phyloP scores from a whole-genome alignment of 2,329 filamentous ascomycete genomes.

The Botrytis deweyae region DNA sequence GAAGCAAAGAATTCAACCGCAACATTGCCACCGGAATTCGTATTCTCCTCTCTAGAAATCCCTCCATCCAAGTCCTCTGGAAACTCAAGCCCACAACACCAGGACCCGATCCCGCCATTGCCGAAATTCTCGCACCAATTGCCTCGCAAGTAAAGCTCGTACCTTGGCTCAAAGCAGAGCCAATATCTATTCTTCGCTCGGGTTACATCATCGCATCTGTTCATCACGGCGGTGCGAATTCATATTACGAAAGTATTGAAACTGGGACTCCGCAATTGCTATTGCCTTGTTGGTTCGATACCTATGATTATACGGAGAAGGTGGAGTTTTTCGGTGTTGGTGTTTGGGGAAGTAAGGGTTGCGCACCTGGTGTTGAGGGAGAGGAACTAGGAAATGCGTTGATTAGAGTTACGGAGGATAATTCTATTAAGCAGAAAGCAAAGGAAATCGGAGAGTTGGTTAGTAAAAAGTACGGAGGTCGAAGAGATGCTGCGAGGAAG shows the following conservation, averaged over 20 bases:
- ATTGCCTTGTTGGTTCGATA: conserved; percentile 49
- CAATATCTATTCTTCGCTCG: conserved; percentile 41
- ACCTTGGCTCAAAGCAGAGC: conserved; percentile 45
- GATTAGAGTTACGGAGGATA: background rate
- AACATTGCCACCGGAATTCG: conserved; percentile 44
- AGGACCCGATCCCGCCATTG: conserved; percentile 22
- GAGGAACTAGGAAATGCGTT: conserved; percentile 1
- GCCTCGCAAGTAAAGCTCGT: conserved; percentile 41
- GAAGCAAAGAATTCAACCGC: conserved; percentile 37
- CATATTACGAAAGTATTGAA: conserved; percentile 45
- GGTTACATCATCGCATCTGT: conserved; percentile 41
- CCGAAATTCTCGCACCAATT: background rate
- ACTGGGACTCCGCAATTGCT: conserved; percentile 48
- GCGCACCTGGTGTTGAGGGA: background rate
- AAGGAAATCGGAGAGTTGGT: conserved; percentile 3
- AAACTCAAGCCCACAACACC: conserved; percentile 36
- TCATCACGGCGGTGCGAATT: conserved; percentile 45
- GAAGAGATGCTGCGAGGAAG: conserved; percentile 9
- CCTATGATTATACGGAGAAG: conserved; percentile 46
- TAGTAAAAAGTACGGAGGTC: conserved; percentile 9
- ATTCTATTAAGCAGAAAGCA: background rate
- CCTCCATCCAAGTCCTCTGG: conserved; percentile 40
- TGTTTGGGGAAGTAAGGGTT: conserved; percentile 8
- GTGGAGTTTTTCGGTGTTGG: conserved; percentile 47
- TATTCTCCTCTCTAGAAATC: conserved; percentile 39